phyloP scores from a whole-genome alignment of 495 filamentous ascomycete genomes.

The Penicillium alfredii region DNA sequence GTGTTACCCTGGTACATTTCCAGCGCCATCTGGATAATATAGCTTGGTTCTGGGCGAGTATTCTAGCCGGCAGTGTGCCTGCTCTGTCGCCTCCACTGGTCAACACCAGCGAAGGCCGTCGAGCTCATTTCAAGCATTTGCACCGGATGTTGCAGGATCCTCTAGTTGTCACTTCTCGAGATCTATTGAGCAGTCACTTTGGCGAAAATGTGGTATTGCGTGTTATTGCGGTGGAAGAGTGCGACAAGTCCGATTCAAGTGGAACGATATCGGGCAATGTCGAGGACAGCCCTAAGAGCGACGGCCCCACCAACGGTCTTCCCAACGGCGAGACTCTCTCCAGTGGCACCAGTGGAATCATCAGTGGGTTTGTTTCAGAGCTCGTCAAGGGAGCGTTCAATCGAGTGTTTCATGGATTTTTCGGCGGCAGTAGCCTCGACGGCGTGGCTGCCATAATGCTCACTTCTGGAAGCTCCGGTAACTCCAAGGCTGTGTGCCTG shows the following conservation, averaged over 20 bases:
- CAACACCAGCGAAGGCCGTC: conserved; percentile 18
- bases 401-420: too few species aligned
- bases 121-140: conserved; percentile 17
- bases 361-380: too few species aligned
- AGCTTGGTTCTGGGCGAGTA: conserved; percentile 39
- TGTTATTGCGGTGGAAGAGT: neutral
- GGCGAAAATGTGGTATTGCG: neutral
- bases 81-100: conserved; percentile 35
- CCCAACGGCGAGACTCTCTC: too few species aligned
- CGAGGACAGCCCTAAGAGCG: neutral
- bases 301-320: neutral
- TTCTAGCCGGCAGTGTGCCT: conserved; percentile 32
- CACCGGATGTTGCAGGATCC: conserved; percentile 8
- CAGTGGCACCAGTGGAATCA: too few species aligned
- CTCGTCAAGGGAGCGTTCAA: too few species aligned
- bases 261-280: neutral
- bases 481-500: conserved; percentile 45
- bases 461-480: conserved; percentile 51
- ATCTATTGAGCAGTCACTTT: neutral
- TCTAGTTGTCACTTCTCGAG: conserved; percentile 10
- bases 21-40: conserved; percentile 34
- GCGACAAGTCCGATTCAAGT: neutral
- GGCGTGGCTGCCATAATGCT: conserved; percentile 39
- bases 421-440: neutral
- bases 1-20: conserved; percentile 20